These are phyloP conservation scores for Chytriomyces confervae DNA, from an alignment of 192 early-diverging fungal genomes.

Conservation along the genomic window DNA sequence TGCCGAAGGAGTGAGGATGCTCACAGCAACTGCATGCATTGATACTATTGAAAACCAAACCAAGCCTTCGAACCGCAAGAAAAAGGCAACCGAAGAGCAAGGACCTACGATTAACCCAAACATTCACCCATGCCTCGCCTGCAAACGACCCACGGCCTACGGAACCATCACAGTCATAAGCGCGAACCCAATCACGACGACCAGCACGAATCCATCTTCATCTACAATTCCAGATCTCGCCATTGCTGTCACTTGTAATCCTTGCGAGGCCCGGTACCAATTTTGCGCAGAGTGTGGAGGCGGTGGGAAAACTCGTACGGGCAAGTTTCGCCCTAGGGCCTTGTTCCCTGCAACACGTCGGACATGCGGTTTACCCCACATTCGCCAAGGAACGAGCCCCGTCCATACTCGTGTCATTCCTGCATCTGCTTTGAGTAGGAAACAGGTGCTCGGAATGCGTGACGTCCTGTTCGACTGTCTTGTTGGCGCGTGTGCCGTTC, in stretches of 20 bases:
- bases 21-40: too few species aligned
- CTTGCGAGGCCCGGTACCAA: slow-evolving; percentile 43
- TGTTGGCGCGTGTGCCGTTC: slow-evolving; percentile 13
- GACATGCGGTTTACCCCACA: slow-evolving; percentile 44
- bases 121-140: slow-evolving; percentile 22
- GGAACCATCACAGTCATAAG: neutral
- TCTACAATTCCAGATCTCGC: neutral
- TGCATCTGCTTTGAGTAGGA: neutral
- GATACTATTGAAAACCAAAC: too few species aligned
- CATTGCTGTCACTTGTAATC: slow-evolving; percentile 31
- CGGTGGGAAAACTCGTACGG: slow-evolving; percentile 53
- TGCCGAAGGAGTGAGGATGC: neutral
- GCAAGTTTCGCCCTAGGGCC: slow-evolving; percentile 47
- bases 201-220: neutral
- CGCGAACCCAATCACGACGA: neutral
- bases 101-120: neutral
- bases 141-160: slow-evolving; percentile 3
- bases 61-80: neutral
- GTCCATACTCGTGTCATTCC: neutral
- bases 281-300: slow-evolving; percentile 57
- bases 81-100: neutral
- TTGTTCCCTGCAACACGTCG: slow-evolving; percentile 35
- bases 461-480: slow-evolving; percentile 18
- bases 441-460: slow-evolving; percentile 1
- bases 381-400: slow-evolving; percentile 42